Evolutionary conservation across 2,329 filamentous ascomycete species (phyloP).

Genomic region (Venturia pyrina): DNA sequence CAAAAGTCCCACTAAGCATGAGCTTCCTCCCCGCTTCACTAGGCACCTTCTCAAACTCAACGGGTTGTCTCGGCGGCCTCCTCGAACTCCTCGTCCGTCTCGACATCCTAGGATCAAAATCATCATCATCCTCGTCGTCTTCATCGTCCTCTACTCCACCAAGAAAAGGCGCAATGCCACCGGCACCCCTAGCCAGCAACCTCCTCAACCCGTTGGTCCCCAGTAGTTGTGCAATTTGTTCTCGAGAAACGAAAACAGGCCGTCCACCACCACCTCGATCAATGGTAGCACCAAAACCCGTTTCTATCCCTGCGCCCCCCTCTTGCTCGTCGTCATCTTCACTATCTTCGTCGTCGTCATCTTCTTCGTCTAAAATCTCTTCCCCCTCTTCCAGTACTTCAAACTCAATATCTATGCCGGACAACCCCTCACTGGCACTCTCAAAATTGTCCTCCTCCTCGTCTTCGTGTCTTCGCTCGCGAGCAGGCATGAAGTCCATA

Average conservation of each 20-base stretch:
- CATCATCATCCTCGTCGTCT: constrained; percentile 11
- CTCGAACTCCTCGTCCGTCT: constrained; percentile 24
- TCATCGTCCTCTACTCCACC: constrained; percentile 19
- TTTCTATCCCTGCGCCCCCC: constrained; percentile 27
- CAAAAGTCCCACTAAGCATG: constrained; percentile 77
- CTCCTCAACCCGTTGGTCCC: background rate
- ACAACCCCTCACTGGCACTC: constrained; percentile 2
- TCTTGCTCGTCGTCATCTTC: constrained; percentile 23
- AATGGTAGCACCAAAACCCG: constrained; percentile 13
- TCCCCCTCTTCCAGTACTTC: constrained; percentile 13
- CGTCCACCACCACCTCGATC: background rate
- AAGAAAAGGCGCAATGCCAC: constrained; percentile 44
- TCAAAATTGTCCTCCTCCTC: constrained; percentile 8
- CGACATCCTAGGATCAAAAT: constrained; percentile 18
- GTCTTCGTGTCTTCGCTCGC: background rate
- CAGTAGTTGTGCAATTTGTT: background rate
- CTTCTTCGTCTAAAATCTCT: constrained; percentile 31
- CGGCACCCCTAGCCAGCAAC: constrained; percentile 28
- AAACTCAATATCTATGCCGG: constrained; percentile 7
- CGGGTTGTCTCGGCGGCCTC: constrained; percentile 14
- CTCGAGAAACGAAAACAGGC: background rate
- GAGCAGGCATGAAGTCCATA: constrained; percentile 7
- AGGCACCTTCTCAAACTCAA: constrained; percentile 66
- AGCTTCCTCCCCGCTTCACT: constrained; percentile 65
- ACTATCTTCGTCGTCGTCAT: constrained; percentile 33